Evolutionary conservation across 2,329 filamentous ascomycete species (phyloP).

Genomic region (Monilinia laxa): DNA sequence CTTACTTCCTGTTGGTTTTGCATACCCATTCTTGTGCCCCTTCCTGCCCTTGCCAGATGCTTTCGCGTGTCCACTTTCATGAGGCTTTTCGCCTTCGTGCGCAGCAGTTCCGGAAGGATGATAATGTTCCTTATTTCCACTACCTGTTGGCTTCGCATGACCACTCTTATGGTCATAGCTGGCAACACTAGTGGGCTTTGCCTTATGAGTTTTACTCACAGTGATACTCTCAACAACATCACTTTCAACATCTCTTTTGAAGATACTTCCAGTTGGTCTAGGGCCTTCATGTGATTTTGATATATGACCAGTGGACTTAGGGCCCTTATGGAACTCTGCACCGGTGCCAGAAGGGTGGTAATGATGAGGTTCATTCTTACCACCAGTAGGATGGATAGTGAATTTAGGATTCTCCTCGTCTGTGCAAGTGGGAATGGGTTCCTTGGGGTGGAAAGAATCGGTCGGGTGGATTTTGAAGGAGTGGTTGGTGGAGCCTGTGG

Average conservation of each 20-base stretch:
- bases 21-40: not conserved
- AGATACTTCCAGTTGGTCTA: not conserved
- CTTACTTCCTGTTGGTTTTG: not conserved
- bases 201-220: not conserved
- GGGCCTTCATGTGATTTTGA: not conserved
- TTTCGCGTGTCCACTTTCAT: not conserved
- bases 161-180: not conserved
- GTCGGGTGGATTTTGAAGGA: conserved; percentile 4
- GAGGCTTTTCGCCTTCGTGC: not conserved
- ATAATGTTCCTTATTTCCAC: not conserved
- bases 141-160: not conserved
- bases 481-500: not conserved
- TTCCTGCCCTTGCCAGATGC: not conserved
- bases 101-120: not conserved
- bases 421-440: not conserved
- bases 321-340: not conserved
- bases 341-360: not conserved
- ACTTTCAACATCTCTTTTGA: not conserved
- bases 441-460: not conserved
- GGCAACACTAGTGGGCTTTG: not conserved
- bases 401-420: not conserved
- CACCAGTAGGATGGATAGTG: not conserved
- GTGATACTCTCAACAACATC: not conserved
- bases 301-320: not conserved
- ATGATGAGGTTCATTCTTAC: not conserved